Conservation (phyloP, 208 protist species). For the Acanthamoeba triangularis region DNA sequence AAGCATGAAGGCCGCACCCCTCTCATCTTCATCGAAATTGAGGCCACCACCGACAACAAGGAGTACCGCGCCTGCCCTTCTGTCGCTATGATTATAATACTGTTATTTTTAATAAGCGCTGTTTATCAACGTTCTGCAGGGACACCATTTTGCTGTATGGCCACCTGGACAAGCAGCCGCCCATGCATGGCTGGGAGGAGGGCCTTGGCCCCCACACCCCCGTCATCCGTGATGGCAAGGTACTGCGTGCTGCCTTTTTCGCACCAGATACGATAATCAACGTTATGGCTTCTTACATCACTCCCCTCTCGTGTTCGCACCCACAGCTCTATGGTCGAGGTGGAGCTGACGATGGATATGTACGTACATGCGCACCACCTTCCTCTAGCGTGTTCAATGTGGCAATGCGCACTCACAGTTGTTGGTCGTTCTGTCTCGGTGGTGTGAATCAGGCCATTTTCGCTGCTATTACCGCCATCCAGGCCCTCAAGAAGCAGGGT, state of each 20-base stretch:
- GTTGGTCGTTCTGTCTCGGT: background rate
- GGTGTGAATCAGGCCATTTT: conserved; percentile 75
- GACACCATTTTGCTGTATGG: conserved; percentile 96
- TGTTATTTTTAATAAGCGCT: background rate
- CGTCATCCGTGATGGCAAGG: conserved; percentile 79
- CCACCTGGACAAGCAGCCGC: conserved; percentile 98
- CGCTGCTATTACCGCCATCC: conserved; percentile 79
- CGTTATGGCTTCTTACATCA: background rate
- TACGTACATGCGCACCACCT: background rate
- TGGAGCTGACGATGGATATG: conserved; percentile 85
- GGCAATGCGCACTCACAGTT: background rate
- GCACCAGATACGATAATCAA: too few relatives aligned
- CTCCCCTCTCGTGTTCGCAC: background rate
- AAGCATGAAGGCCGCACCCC: conserved; percentile 46
- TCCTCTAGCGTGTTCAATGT: too few relatives aligned
- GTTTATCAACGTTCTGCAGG: background rate
- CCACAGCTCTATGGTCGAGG: conserved; percentile 83
- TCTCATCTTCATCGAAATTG: conserved; percentile 66
- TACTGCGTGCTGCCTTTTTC: background rate
- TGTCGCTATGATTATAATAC: background rate
- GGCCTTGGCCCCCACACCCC: conserved; percentile 89
- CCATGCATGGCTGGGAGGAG: conserved; percentile 95
- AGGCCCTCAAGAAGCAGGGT: conserved; percentile 82
- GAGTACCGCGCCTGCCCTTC: conserved; percentile 15
- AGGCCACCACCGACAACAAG: conserved; percentile 77